Conservation (phyloP, 805 yeast genomes). For the Ogataea parapolymorpha region DNA sequence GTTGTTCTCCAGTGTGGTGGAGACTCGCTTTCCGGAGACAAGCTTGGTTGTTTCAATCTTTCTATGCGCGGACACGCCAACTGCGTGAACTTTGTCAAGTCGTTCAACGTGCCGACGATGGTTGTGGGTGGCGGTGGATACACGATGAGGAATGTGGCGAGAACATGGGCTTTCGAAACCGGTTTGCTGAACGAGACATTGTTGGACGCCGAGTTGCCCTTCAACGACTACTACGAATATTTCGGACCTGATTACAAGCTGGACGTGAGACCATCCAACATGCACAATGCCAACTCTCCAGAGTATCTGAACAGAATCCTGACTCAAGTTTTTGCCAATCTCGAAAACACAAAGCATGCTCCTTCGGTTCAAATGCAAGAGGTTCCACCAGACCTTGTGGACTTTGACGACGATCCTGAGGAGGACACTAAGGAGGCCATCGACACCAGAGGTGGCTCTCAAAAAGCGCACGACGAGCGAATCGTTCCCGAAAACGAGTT, state of each 20-base stretch:
- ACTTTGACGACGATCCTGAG: conserved; percentile 71
- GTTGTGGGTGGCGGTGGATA: conserved; percentile 98
- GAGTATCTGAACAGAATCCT: conserved; percentile 85
- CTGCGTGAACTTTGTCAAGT: conserved; percentile 83
- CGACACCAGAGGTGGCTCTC: conserved; percentile 91
- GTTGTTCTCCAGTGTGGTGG: conserved; percentile 99
- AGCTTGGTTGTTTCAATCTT: conserved; percentile 92
- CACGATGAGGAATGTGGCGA: conserved; percentile 93
- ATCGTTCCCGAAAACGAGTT: conserved; percentile 75
- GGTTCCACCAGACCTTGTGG: conserved; percentile 87
- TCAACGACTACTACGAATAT: conserved; percentile 95
- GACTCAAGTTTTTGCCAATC: conserved; percentile 68
- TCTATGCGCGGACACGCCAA: conserved; percentile 95
- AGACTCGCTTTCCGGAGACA: conserved; percentile 92
- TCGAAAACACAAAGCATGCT: conserved; percentile 89
- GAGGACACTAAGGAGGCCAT: conserved; percentile 77
- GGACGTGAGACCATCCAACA: conserved; percentile 92
- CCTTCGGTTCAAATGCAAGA: conserved; percentile 95
- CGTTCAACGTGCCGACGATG: conserved; percentile 85
- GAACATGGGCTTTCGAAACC: conserved; percentile 94
- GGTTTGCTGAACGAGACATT: conserved; percentile 80
- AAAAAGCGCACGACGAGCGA: conserved; percentile 72
- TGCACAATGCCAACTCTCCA: conserved; percentile 94
- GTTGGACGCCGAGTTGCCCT: conserved; percentile 76
- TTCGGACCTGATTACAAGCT: conserved; percentile 95